These are phyloP conservation scores for Punica granatum DNA, from an alignment of 345 rosid species.

Conservation along the genomic window DNA sequence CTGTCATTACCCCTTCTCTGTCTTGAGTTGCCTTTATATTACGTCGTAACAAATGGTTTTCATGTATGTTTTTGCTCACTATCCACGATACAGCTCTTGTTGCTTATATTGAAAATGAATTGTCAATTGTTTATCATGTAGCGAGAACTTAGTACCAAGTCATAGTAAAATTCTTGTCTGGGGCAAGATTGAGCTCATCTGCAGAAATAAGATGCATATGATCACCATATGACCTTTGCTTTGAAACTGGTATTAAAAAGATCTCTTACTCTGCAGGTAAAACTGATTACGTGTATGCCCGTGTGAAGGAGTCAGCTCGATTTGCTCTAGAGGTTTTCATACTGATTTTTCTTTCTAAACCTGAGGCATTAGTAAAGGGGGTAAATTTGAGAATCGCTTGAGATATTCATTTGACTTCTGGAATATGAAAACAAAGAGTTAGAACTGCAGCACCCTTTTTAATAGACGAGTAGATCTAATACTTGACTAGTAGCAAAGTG, in stretches of 20 bases:
- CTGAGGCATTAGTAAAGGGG: background rate
- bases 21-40: background rate
- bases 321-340: conserved; percentile 63
- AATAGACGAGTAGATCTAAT: background rate
- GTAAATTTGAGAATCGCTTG: background rate
- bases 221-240: background rate
- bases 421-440: background rate
- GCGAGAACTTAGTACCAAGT: background rate
- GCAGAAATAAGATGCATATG: background rate
- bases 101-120: background rate
- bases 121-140: background rate
- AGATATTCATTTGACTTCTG: background rate
- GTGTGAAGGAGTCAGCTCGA: conserved; percentile 61
- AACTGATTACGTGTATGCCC: conserved; percentile 69
- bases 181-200: background rate
- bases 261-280: conserved; percentile 49
- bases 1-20: background rate
- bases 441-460: background rate
- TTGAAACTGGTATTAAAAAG: background rate
- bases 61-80: background rate
- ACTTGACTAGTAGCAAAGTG: background rate
- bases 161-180: background rate
- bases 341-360: conserved; percentile 17
- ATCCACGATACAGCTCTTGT: background rate
- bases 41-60: background rate